These are phyloP conservation scores for Penicillium salamii DNA, from an alignment of 495 filamentous ascomycete species.

Conservation along the genomic window DNA sequence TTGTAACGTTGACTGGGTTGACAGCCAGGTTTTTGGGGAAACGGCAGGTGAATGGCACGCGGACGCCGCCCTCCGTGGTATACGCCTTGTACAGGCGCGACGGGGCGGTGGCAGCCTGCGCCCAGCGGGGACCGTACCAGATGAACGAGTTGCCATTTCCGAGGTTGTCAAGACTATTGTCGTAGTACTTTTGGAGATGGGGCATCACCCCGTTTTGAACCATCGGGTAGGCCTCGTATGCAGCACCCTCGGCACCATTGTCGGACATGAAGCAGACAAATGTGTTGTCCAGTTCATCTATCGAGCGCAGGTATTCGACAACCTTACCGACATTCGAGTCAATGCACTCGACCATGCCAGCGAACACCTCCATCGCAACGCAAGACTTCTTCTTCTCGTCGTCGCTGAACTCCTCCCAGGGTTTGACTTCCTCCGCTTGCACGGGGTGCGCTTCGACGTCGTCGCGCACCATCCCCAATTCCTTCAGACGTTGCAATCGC, in stretches of 20 bases:
- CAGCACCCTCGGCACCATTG: conserved; percentile 63
- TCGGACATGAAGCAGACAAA: conserved; percentile 64
- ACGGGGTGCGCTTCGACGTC: conserved; percentile 54
- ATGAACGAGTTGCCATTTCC: conserved; percentile 60
- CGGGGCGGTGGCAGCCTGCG: conserved; percentile 61
- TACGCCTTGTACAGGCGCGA: conserved; percentile 60
- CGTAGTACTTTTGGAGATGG: conserved; percentile 58
- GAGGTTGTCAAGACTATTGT: conserved; percentile 61
- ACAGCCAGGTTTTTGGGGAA: conserved; percentile 35
- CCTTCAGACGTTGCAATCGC: conserved; percentile 49
- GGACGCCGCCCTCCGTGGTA: conserved; percentile 61
- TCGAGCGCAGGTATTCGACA: conserved; percentile 51
- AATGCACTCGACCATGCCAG: conserved; percentile 63
- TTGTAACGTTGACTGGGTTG: conserved; percentile 18
- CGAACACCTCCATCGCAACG: conserved; percentile 60
- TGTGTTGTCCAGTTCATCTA: conserved; percentile 61
- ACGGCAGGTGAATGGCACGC: conserved; percentile 55
- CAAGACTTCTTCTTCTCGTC: conserved; percentile 52
- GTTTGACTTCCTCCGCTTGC: conserved; percentile 50
- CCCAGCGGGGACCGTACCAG: conserved; percentile 66
- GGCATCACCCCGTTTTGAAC: conserved; percentile 50
- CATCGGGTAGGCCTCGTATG: conserved; percentile 58
- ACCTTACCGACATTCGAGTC: conserved; percentile 60
- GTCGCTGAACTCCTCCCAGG: conserved; percentile 49
- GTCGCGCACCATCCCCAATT: conserved; percentile 48